Conservation (phyloP, 2,329 filamentous ascomycete genomes). For the Sclerotinia nivalis region DNA sequence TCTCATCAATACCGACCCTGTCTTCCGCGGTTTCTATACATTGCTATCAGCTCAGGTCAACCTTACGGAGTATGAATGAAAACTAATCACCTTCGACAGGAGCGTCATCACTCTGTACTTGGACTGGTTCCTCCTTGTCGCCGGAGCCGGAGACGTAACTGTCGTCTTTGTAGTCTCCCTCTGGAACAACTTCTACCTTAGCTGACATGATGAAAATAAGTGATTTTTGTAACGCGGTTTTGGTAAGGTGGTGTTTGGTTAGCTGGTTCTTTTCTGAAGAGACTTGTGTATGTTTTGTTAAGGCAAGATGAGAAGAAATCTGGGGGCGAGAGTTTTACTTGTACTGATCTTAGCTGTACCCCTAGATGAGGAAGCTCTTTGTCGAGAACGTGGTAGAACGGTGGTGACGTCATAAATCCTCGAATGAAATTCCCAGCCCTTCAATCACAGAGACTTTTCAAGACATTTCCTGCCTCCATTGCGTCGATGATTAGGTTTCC, state of each 20-base stretch:
- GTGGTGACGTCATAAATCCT: not conserved
- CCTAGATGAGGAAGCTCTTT: not conserved
- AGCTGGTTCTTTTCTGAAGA: not conserved
- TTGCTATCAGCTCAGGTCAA: not conserved
- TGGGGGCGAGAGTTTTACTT: not conserved
- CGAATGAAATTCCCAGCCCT: not conserved
- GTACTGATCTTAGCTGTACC: not conserved
- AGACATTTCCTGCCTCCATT: not conserved
- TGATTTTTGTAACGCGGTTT: not conserved
- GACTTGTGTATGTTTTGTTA: not conserved
- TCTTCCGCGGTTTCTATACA: constrained; percentile 15
- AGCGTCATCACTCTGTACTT: constrained; percentile 17
- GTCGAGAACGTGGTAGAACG: not conserved
- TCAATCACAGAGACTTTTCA: not conserved
- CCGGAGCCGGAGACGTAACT: constrained; percentile 14
- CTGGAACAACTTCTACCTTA: not conserved
- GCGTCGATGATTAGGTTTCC: not conserved
- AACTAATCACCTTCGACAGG: constrained; percentile 6
- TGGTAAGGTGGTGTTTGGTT: not conserved
- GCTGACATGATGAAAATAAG: not conserved
- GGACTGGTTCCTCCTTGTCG: constrained; percentile 3
- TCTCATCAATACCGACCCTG: constrained; percentile 9
- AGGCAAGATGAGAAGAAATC: too few relatives aligned
- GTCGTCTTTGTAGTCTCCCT: constrained; percentile 17
- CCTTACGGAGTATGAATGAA: not conserved